These are phyloP conservation scores for Eucalyptus albens DNA, from an alignment of 345 rosid genomes.

Conservation along the genomic window DNA sequence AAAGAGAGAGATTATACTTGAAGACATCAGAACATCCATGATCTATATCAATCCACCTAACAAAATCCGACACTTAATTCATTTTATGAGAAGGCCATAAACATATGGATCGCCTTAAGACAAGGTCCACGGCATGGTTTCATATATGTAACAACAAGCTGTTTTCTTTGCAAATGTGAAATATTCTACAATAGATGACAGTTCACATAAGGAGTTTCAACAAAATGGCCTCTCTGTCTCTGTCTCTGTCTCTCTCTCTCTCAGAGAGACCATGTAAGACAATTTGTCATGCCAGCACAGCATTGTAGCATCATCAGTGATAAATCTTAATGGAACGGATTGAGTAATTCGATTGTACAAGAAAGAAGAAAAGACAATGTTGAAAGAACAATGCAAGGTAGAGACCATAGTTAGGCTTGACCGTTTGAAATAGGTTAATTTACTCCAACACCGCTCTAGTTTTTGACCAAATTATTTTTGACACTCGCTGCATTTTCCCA, in stretches of 20 bases:
- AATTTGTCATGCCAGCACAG: background rate
- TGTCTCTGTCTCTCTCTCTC: background rate
- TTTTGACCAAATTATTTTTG: background rate
- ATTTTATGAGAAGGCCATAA: background rate
- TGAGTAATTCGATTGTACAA: background rate
- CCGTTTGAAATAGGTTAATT: background rate
- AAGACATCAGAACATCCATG: background rate
- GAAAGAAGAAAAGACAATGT: background rate
- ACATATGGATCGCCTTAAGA: background rate
- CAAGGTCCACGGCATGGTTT: background rate
- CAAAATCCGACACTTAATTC: background rate
- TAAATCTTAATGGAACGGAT: background rate
- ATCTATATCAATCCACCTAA: background rate
- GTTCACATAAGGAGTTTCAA: background rate
- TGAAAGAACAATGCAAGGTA: background rate
- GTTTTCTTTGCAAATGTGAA: background rate
- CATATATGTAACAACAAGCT: background rate
- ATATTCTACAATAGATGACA: background rate
- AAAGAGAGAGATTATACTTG: background rate
- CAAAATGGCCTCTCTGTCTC: background rate
- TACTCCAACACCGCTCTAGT: background rate
- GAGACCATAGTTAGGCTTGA: background rate
- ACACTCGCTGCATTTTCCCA: background rate
- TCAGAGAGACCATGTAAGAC: background rate
- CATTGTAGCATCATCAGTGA: background rate